Percentiles rank a stretch among this genome's conserved stretches.
Conservation (phyloP, 768 basidiomycete species). For the Rhodotorula kratochvilovae region DNA sequence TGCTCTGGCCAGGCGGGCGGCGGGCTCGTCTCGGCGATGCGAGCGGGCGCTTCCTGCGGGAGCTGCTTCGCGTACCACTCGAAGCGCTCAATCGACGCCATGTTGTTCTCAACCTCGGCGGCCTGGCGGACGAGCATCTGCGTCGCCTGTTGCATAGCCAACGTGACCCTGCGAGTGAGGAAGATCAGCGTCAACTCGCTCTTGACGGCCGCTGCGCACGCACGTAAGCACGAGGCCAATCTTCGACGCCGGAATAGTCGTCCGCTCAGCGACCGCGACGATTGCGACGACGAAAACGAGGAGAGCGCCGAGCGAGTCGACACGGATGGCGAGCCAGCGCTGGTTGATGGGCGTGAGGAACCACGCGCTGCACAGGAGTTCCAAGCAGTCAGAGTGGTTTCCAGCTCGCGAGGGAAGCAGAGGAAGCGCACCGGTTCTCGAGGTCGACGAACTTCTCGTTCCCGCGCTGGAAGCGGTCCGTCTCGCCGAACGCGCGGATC, state of each 20-base stretch:
- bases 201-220: too few species aligned
- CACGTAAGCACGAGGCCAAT: constrained; percentile 22
- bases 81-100: constrained; percentile 65
- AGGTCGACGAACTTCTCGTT: constrained; percentile 71
- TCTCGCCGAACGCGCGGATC: constrained; percentile 73
- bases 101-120: constrained; percentile 82
- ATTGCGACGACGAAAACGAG: constrained; percentile 32
- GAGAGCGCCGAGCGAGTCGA: constrained; percentile 9
- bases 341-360: constrained; percentile 82
- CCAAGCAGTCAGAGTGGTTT: background rate
- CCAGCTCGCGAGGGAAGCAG: constrained; percentile 54
- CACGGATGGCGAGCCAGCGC: constrained; percentile 45
- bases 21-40: constrained; percentile 59
- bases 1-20: constrained; percentile 44
- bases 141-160: constrained; percentile 1
- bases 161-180: background rate
- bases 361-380: constrained; percentile 64
- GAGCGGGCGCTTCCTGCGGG: constrained; percentile 60
- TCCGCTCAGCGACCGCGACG: constrained; percentile 25
- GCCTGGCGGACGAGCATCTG: constrained; percentile 42
- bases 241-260: constrained; percentile 10
- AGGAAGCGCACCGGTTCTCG: constrained; percentile 79
- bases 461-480: constrained; percentile 63
- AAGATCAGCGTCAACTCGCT: too few species aligned
- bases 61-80: constrained; percentile 69